Conservation (phyloP, 768 basidiomycete genomes). For the Asterophora parasitica region DNA sequence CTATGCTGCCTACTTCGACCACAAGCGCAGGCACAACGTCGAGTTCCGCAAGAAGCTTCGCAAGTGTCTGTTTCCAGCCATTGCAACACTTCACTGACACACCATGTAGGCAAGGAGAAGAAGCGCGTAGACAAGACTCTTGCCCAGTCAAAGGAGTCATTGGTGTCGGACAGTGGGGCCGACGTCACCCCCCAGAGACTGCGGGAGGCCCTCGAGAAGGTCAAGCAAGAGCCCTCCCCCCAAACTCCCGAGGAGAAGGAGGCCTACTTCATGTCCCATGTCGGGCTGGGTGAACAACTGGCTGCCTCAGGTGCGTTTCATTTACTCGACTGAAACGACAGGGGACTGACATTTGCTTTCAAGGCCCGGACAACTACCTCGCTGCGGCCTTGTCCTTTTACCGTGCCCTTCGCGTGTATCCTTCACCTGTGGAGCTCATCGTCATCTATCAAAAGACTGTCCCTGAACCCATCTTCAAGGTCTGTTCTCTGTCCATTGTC, state of each 20-base stretch:
- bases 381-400: constrained; percentile 88
- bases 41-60: constrained; percentile 87
- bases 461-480: constrained; percentile 76
- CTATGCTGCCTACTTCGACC: constrained; percentile 93
- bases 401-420: constrained; percentile 91
- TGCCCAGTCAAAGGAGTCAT: constrained; percentile 38
- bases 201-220: constrained; percentile 55
- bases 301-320: constrained; percentile 62
- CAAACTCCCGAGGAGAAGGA: constrained; percentile 74
- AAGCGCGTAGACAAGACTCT: constrained; percentile 77
- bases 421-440: constrained; percentile 89
- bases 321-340: not conserved
- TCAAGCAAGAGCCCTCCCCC: constrained; percentile 69
- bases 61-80: constrained; percentile 36
- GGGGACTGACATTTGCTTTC: constrained; percentile 1
- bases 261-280: constrained; percentile 86
- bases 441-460: constrained; percentile 93
- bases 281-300: constrained; percentile 83
- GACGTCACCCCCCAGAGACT: constrained; percentile 48
- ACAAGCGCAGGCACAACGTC: constrained; percentile 83
- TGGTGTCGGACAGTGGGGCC: constrained; percentile 21
- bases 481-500: constrained; percentile 22
- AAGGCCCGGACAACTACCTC: constrained; percentile 76
- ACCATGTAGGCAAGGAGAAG: constrained; percentile 78
- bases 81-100: constrained; percentile 11